Evolutionary conservation across 2,329 filamentous ascomycete genomes (phyloP).

Genomic region (Plenodomus biglobosus): DNA sequence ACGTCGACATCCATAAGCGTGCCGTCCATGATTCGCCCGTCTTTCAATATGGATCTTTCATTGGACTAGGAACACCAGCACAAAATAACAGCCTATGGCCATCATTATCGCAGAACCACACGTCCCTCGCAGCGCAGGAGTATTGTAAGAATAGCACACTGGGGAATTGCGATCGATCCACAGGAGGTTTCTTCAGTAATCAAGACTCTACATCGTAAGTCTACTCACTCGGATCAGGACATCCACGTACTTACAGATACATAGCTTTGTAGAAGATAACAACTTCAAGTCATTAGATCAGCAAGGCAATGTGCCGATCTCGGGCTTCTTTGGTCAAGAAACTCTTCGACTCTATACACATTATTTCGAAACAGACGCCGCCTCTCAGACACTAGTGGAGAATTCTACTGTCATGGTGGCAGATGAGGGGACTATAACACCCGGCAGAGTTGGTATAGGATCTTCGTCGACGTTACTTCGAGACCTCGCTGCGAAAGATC

Average conservation of each 20-base stretch:
- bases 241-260: constrained; percentile 11
- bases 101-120: constrained; percentile 47
- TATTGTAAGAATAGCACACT: constrained; percentile 45
- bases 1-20: constrained; percentile 50
- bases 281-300: constrained; percentile 33
- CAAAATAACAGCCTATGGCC: constrained; percentile 52
- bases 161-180: constrained; percentile 34
- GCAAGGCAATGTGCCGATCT: constrained; percentile 16
- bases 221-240: not conserved
- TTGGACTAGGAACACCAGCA: constrained; percentile 47
- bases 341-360: constrained; percentile 45
- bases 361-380: constrained; percentile 45
- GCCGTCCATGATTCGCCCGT: constrained; percentile 44
- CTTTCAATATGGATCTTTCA: constrained; percentile 51
- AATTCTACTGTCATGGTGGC: constrained; percentile 43
- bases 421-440: constrained; percentile 32
- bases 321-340: constrained; percentile 39
- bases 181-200: constrained; percentile 40
- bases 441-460: constrained; percentile 47
- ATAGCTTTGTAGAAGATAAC: constrained; percentile 27
- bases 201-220: constrained; percentile 38
- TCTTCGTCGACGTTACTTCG: constrained; percentile 45
- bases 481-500: constrained; percentile 36
- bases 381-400: constrained; percentile 38
- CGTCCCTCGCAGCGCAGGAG: constrained; percentile 39